Evolutionary conservation across 2,329 filamentous ascomycete genomes (phyloP), one percentile per base, ranked within the genome.

Genomic region (Phyllosticta citriasiana): DNA sequence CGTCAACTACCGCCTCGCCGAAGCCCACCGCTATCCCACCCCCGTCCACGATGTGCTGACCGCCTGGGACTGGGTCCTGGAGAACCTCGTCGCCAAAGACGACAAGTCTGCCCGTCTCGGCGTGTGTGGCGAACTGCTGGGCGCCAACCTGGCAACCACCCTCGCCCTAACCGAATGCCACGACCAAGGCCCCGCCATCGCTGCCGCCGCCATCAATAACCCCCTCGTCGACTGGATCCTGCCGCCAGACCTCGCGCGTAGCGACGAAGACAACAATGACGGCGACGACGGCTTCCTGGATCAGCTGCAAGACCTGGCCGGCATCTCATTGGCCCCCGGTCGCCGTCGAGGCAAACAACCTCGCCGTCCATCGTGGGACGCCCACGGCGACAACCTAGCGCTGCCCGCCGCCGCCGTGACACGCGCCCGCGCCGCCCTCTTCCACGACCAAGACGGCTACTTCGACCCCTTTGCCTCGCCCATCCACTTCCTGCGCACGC

Each of bases 251-350:
- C 63, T 73, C n/a, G 67, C 68, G 10, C 27, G 33, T 12, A 2
- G 19, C 60, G 26, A 22, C 10, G 56, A 50, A 2, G 55, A 26
- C 10, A 57, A 51, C 57, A 53, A 53, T 22, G 52, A 33, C 52
- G 55, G 47, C 25, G 25, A 25, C 53, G 22, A 55, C n/a, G 16
- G 14, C 27, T 53, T 52, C 2, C 9, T 40, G 3, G 33, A 40
- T 4, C 33, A 40, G 10, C 33, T 40, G 10, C 33, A 40, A 16
- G 53, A 60, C 16, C 9, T 40, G 26, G n/a, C 26, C n/a, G 26
- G 25, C 25, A 16, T 55, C 51, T 54, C 83, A 70, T 95, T 96
- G 90, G 89, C 91, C 16, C 80, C 93, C 74, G 90, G 94, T 74
- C 89, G 89, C 63, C 77, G 66, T 80, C 83, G 16, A 88, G 88